Conservation (phyloP, 2,329 filamentous ascomycete genomes). For the Fusarium aywerte region DNA sequence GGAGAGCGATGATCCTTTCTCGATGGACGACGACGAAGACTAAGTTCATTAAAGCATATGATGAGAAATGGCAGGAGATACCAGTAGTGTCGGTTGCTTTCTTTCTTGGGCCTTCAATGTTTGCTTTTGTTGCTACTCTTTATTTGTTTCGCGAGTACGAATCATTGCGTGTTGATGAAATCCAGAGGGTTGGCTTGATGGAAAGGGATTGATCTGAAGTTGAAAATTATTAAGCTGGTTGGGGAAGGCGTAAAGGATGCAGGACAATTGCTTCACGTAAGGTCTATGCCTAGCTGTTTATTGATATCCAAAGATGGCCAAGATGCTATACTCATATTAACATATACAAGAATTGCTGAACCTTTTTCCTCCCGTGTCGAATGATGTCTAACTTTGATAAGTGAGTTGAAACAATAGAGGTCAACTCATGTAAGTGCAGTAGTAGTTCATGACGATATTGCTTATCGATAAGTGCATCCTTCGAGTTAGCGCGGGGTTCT, state of each 20-base stretch:
- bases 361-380: neutral
- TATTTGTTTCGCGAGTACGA: slow-evolving; percentile 19
- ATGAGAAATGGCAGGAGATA: neutral
- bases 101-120: neutral
- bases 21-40: slow-evolving; percentile 58
- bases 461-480: slow-evolving; percentile 42
- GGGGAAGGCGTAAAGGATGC: slow-evolving; percentile 30
- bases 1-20: slow-evolving; percentile 60
- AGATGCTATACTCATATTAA: slow-evolving; percentile 1
- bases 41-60: slow-evolving; percentile 27
- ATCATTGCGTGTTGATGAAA: slow-evolving; percentile 9
- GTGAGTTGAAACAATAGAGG: neutral
- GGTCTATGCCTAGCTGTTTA: slow-evolving; percentile 6
- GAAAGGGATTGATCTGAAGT: slow-evolving; percentile 6
- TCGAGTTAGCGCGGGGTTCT: slow-evolving; percentile 37
- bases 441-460: neutral
- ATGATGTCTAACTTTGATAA: neutral
- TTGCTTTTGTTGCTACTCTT: slow-evolving; percentile 6
- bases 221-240: slow-evolving; percentile 11
- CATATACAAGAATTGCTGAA: neutral
- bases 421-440: neutral
- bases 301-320: slow-evolving; percentile 24
- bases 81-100: slow-evolving; percentile 7
- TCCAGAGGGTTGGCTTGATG: slow-evolving; percentile 2
- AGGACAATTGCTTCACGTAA: slow-evolving; percentile 25